These are phyloP conservation scores for Stenocarpella maydis DNA, from an alignment of 2,329 filamentous ascomycete species.

Conservation along the genomic window DNA sequence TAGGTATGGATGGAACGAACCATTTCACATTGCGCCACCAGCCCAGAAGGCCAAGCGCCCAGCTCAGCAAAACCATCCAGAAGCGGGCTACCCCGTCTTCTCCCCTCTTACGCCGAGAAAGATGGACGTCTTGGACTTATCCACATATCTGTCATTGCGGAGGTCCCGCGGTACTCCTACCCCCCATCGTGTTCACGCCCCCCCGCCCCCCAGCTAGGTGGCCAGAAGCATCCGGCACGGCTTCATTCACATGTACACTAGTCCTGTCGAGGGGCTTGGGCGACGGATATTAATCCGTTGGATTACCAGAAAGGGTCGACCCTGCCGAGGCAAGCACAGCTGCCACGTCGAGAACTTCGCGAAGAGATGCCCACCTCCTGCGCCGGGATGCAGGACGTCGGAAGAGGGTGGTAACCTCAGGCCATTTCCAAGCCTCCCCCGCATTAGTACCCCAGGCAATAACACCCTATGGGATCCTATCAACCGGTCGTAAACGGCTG, in stretches of 20 bases:
- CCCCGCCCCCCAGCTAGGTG: not conserved
- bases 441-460: conserved; percentile 5
- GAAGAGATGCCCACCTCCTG: not conserved
- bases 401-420: conserved; percentile 24
- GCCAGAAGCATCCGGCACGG: not conserved
- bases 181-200: not conserved
- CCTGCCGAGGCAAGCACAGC: conserved; percentile 3
- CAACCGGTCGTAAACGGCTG: too few relatives aligned
- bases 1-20: conserved; percentile 13
- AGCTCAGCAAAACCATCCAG: not conserved
- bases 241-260: not conserved
- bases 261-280: conserved; percentile 4
- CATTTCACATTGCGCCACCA: not conserved
- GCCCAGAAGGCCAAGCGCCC: conserved; percentile 1
- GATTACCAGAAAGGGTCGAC: conserved; percentile 10
- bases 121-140: conserved; percentile 4
- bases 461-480: conserved; percentile 2
- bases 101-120: not conserved
- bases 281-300: conserved; percentile 20
- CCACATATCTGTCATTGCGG: conserved; percentile 1
- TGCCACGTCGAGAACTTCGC: not conserved
- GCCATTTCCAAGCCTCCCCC: conserved; percentile 21
- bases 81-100: not conserved
- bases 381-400: conserved; percentile 6
- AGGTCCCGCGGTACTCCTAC: not conserved